Percentiles rank a stretch among this genome's conserved stretches.
Conservation (phyloP, 495 filamentous ascomycete species). For the Aspergillus haitiensis region DNA sequence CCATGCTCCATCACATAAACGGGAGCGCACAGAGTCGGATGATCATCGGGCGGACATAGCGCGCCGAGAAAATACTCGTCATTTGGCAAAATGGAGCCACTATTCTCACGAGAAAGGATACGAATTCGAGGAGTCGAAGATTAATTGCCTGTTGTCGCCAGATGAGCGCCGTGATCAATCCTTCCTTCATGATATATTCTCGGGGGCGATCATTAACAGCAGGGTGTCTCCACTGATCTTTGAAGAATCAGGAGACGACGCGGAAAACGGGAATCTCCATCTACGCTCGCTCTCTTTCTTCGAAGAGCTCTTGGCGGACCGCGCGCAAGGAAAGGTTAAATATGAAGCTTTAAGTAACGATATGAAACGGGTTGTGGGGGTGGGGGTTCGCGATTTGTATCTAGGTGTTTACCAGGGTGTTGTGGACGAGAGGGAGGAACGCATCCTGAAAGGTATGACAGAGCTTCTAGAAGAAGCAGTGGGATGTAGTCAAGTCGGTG, state of each 20-base stretch:
- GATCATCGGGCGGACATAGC: too few relatives aligned
- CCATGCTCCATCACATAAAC: too few relatives aligned
- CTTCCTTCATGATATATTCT: neutral
- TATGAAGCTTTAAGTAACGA: neutral
- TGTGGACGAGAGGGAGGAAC: neutral
- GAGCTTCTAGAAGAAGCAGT: neutral
- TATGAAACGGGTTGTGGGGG: constrained; percentile 3
- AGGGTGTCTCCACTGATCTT: neutral
- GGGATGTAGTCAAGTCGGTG: neutral
- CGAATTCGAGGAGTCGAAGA: neutral
- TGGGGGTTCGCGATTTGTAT: constrained; percentile 3
- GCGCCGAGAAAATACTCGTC: too few relatives aligned
- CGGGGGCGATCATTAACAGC: neutral
- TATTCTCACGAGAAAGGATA: neutral
- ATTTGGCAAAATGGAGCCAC: neutral
- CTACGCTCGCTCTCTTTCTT: neutral
- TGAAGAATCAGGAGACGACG: neutral
- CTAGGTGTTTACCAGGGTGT: neutral
- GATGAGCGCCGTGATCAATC: neutral
- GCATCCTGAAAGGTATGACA: constrained; percentile 4
- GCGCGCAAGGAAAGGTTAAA: neutral
- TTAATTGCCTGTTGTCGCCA: neutral
- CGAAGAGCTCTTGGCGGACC: neutral
- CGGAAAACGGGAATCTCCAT: neutral
- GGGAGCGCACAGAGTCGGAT: too few relatives aligned